These are phyloP conservation scores for Kwoniella botswanensis DNA, from an alignment of 768 basidiomycete species.

Conservation along the genomic window DNA sequence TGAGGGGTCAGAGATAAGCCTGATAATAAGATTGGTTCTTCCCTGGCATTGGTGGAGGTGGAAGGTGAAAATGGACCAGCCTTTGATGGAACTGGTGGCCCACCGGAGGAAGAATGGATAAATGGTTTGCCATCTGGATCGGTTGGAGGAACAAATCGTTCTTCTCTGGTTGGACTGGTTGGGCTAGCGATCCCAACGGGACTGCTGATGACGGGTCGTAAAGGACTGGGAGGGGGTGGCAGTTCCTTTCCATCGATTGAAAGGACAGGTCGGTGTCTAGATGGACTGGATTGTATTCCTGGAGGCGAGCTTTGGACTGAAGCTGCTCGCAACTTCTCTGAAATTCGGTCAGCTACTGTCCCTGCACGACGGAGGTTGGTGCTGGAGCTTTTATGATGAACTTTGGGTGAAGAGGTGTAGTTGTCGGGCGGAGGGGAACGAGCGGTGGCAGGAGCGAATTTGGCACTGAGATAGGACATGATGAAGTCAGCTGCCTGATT, in stretches of 20 bases:
- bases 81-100: slow-evolving; percentile 60
- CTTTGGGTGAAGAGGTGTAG: slow-evolving; percentile 78
- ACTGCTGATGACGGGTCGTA: slow-evolving; percentile 19
- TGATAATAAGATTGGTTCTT: slow-evolving; percentile 69
- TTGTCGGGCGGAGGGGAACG: slow-evolving; percentile 62
- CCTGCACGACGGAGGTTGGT: slow-evolving; percentile 58
- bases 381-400: slow-evolving; percentile 18
- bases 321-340: slow-evolving; percentile 69
- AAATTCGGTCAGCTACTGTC: slow-evolving; percentile 85
- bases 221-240: slow-evolving; percentile 48
- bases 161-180: slow-evolving; percentile 69
- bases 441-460: slow-evolving; percentile 76
- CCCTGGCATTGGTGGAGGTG: slow-evolving; percentile 1
- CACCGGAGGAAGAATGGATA: slow-evolving; percentile 48
- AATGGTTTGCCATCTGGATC: slow-evolving; percentile 58
- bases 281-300: slow-evolving; percentile 40
- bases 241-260: slow-evolving; percentile 50
- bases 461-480: slow-evolving; percentile 64
- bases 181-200: slow-evolving; percentile 60
- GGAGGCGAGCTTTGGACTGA: slow-evolving; percentile 30
- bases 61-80: slow-evolving; percentile 10
- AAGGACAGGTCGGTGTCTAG: slow-evolving; percentile 53
- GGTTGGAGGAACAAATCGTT: slow-evolving; percentile 62
- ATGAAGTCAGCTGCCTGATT: slow-evolving; percentile 21
- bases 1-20: slow-evolving; percentile 72